A percentile compares a stretch with the other conserved stretches of the same genome.
These are phyloP conservation scores for Dittrichia graveolens DNA, from an alignment of 129 eudicot genomes.

Conservation along the genomic window DNA sequence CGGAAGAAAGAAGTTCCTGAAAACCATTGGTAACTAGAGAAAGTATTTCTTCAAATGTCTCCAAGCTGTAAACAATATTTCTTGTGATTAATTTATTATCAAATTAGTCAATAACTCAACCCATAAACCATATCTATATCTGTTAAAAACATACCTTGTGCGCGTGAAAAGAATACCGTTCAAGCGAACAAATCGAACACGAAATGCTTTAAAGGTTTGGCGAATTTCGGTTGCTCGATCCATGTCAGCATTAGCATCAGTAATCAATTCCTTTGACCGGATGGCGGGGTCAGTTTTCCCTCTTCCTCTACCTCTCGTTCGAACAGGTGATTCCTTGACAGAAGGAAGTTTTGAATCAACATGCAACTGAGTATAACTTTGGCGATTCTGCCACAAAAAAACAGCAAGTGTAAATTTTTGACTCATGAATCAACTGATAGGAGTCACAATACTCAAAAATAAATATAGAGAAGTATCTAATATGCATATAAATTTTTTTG, in stretches of 20 bases:
- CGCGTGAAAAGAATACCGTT: slow-evolving; percentile 70
- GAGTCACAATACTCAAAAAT: too few relatives aligned
- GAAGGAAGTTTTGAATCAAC: slow-evolving; percentile 34
- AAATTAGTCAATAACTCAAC: not conserved
- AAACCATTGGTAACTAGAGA: slow-evolving; percentile 44
- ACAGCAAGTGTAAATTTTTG: not conserved
- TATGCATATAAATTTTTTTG: too few relatives aligned
- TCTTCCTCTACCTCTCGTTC: slow-evolving; percentile 32
- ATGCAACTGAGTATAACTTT: slow-evolving; percentile 49
- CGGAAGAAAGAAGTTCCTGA: slow-evolving; percentile 55
- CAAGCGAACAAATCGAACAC: slow-evolving; percentile 55
- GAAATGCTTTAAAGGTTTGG: slow-evolving; percentile 44
- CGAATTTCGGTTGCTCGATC: slow-evolving; percentile 37
- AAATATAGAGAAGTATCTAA: too few relatives aligned
- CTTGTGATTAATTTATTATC: not conserved
- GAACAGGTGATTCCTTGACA: slow-evolving; percentile 35
- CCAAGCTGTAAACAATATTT: slow-evolving; percentile 43
- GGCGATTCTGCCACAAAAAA: slow-evolving; percentile 56
- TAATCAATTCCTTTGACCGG: slow-evolving; percentile 29
- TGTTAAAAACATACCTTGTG: slow-evolving; percentile 48
- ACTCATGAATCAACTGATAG: too few relatives aligned
- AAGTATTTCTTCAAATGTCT: slow-evolving; percentile 55
- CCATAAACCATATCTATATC: not conserved
- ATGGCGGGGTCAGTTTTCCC: slow-evolving; percentile 31
- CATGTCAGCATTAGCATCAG: slow-evolving; percentile 20